Evolutionary conservation across 352 stramenopile species (phyloP).

Genomic region (Pythium utonaiense): DNA sequence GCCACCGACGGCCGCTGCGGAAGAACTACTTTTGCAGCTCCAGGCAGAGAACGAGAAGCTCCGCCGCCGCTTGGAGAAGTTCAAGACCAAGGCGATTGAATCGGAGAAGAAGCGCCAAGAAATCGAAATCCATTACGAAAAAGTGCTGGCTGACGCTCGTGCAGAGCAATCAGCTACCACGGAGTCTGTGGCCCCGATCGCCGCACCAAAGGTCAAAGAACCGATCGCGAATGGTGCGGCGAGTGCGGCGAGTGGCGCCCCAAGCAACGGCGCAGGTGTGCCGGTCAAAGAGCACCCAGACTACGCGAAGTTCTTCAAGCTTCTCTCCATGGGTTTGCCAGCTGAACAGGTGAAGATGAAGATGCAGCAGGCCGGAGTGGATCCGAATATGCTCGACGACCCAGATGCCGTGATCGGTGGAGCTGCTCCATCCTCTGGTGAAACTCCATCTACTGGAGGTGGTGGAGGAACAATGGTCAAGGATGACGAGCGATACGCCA

Average conservation of each 20-base stretch:
- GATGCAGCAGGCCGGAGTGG: constrained; percentile 69
- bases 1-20: constrained; percentile 22
- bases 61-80: constrained; percentile 63
- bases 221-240: constrained; percentile 14
- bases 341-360: constrained; percentile 85
- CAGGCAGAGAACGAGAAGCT: constrained; percentile 80
- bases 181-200: constrained; percentile 7
- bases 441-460: neutral
- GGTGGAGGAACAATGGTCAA: constrained; percentile 44
- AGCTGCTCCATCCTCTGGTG: constrained; percentile 2
- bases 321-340: constrained; percentile 76
- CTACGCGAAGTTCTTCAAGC: constrained; percentile 82
- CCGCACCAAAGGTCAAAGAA: constrained; percentile 13
- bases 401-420: constrained; percentile 67
- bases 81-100: constrained; percentile 64
- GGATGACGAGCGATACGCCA: constrained; percentile 82
- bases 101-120: constrained; percentile 49
- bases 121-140: constrained; percentile 46
- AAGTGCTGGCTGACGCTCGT: constrained; percentile 21
- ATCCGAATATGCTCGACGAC: constrained; percentile 62
- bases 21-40: constrained; percentile 45
- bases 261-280: constrained; percentile 26
- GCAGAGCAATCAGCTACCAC: constrained; percentile 3
- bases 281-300: constrained; percentile 69
- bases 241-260: constrained; percentile 12